These are phyloP conservation scores for Puccinia horiana DNA, from an alignment of 1,284 basidiomycete species.

Conservation along the genomic window DNA sequence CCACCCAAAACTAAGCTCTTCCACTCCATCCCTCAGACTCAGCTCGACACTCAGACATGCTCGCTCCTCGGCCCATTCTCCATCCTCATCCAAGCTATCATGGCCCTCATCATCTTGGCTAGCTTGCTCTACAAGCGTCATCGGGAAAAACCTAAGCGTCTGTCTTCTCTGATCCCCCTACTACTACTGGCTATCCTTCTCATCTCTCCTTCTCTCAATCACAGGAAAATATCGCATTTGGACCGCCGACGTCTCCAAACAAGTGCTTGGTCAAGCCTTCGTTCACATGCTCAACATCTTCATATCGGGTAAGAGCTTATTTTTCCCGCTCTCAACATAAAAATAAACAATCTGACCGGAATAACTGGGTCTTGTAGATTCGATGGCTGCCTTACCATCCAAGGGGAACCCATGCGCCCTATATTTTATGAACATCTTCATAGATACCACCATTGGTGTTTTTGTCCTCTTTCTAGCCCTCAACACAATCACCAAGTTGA, in stretches of 20 bases:
- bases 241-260: slow-evolving; percentile 63
- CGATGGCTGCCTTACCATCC: slow-evolving; percentile 30
- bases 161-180: background rate
- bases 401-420: slow-evolving; percentile 55
- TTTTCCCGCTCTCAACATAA: background rate
- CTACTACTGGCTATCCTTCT: background rate
- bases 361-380: slow-evolving; percentile 61
- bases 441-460: slow-evolving; percentile 92
- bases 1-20: background rate
- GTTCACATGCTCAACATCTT: slow-evolving; percentile 84
- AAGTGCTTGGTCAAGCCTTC: slow-evolving; percentile 85
- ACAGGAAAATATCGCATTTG: slow-evolving; percentile 47
- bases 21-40: slow-evolving; percentile 31
- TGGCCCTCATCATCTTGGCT: slow-evolving; percentile 44
- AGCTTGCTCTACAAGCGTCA: slow-evolving; percentile 43
- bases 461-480: slow-evolving; percentile 78
- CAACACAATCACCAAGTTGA: slow-evolving; percentile 69
- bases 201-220: background rate
- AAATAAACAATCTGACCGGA: background rate
- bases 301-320: slow-evolving; percentile 59
- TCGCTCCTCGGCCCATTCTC: slow-evolving; percentile 47
- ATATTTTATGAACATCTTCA: slow-evolving; percentile 90
- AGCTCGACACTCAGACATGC: slow-evolving; percentile 42
- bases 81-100: slow-evolving; percentile 40
- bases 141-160: slow-evolving; percentile 46